Base-by-base conservation (phyloP, 2,329 filamentous ascomycete species). In the Phialophora macrospora region DNA sequence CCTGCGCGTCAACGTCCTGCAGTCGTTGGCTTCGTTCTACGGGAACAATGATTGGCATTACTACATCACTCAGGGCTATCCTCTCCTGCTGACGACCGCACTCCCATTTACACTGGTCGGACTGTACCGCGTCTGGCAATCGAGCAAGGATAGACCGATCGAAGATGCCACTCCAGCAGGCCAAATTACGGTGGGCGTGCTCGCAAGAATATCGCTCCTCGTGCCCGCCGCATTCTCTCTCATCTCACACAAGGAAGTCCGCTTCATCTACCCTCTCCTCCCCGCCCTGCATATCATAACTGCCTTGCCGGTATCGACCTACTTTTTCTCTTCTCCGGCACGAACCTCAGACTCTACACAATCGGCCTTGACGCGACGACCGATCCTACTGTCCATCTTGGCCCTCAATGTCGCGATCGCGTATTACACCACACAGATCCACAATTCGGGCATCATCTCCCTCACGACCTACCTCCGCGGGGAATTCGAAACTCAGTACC, bases 181-280 rank as follows among this genome's bases (percentile, higher is more conserved):
- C 14, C 44, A 38, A 4, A 59, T 22, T 17, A 48, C 64, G 3
- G 79, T 82, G 59, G 83, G 82, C 62, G 83, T 84, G 41, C 79
- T 93, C 8, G 82, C 87, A 9, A 81, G 83, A 32, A 81, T 86
- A 7, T 82, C 89, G 49, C 68, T 88, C 62, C 77, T 86, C 32
- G 90, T 89, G 64, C 79, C 90, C 9, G 75, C 80, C 1, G 77
- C 82, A 1, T 84, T 98, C 38, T 96, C 92, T 1, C 75, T 91
- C 55, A 91, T 98, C 71, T 88, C 92, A 1, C 95, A 99, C 80
- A 99, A 99, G 77, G 95, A 99, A 82, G 91, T 97, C 72, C 92
- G 95, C 73, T 99, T 99, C 81, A 91, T 98, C 71, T 97, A 96
- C 74, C 94, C 95, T 0, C 84, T 99, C 20, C 84, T 98, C 1